Evolutionary conservation across 1,284 basidiomycete species (phyloP).

Genomic region (Phylloporus sp.): DNA sequence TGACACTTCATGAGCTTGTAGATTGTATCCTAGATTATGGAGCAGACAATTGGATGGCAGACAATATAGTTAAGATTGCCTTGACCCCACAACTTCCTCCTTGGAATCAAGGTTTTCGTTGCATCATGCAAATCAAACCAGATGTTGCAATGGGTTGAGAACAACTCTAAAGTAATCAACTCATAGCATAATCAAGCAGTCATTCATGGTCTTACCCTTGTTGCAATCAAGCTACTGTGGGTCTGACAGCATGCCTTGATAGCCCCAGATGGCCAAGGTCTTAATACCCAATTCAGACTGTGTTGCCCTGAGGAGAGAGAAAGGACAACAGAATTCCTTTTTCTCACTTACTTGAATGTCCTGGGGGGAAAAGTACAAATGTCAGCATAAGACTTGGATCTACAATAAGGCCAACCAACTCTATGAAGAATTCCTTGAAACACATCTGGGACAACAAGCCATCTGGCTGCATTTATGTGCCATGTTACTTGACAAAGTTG

Average conservation of each 20-base stretch:
- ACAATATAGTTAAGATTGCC: too few relatives aligned
- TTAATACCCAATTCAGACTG: constrained; percentile 9
- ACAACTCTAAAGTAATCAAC: constrained; percentile 10
- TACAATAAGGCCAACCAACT: constrained; percentile 5
- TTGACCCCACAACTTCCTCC: not conserved
- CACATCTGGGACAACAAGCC: constrained; percentile 7
- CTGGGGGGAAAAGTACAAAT: not conserved
- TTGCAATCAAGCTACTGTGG: constrained; percentile 23
- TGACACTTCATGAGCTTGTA: constrained; percentile 79
- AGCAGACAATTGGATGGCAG: too few relatives aligned
- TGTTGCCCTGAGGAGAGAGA: not conserved
- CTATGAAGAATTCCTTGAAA: constrained; percentile 19
- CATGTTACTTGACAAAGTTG: too few relatives aligned
- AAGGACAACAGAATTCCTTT: constrained; percentile 22
- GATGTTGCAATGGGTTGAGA: constrained; percentile 24
- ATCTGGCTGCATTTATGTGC: constrained; percentile 6
- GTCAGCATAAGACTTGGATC: too few relatives aligned
- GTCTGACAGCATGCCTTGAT: constrained; percentile 16
- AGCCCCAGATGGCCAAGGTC: constrained; percentile 13
- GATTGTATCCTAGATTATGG: constrained; percentile 66
- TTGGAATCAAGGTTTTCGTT: constrained; percentile 2
- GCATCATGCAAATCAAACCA: constrained; percentile 12
- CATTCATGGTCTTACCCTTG: not conserved
- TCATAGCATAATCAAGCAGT: not conserved
- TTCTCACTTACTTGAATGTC: constrained; percentile 18